phyloP scores from a whole-genome alignment of 768 basidiomycete species.

The Ramaria sp. region DNA sequence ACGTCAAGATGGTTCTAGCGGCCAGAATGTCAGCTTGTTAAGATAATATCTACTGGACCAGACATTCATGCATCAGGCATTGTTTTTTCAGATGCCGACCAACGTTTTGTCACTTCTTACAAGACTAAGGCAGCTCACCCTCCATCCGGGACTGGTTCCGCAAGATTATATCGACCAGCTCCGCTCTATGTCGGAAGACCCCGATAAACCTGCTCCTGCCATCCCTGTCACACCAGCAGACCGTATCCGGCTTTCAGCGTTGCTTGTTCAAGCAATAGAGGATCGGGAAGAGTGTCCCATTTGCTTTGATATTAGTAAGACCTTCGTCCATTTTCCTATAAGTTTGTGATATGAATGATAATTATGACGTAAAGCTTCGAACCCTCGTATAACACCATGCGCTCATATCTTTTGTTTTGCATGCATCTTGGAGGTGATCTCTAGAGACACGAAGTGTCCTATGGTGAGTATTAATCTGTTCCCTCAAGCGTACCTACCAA shows the following conservation, averaged over 20 bases:
- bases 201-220: constrained; percentile 12
- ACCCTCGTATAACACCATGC: constrained; percentile 67
- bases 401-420: constrained; percentile 60
- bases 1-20: constrained; percentile 17
- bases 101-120: constrained; percentile 78
- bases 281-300: constrained; percentile 79
- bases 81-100: constrained; percentile 39
- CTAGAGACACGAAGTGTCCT: constrained; percentile 67
- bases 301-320: constrained; percentile 42
- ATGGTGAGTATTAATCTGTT: constrained; percentile 39
- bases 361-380: constrained; percentile 21
- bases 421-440: constrained; percentile 63
- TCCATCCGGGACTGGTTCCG: constrained; percentile 72
- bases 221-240: constrained; percentile 42
- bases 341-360: background rate
- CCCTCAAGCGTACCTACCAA: background rate
- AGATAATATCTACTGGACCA: constrained; percentile 5
- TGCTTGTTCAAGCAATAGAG: constrained; percentile 58
- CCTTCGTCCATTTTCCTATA: background rate
- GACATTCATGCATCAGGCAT: background rate
- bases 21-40: constrained; percentile 20
- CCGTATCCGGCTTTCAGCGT: constrained; percentile 41
- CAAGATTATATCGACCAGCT: constrained; percentile 59
- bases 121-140: constrained; percentile 69
- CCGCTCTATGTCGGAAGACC: constrained; percentile 23